A percentile compares a stretch with the other conserved stretches of the same genome.
Evolutionary conservation across 2,329 filamentous ascomycete species (phyloP).

Genomic region (Phyllosticta citriasiana): DNA sequence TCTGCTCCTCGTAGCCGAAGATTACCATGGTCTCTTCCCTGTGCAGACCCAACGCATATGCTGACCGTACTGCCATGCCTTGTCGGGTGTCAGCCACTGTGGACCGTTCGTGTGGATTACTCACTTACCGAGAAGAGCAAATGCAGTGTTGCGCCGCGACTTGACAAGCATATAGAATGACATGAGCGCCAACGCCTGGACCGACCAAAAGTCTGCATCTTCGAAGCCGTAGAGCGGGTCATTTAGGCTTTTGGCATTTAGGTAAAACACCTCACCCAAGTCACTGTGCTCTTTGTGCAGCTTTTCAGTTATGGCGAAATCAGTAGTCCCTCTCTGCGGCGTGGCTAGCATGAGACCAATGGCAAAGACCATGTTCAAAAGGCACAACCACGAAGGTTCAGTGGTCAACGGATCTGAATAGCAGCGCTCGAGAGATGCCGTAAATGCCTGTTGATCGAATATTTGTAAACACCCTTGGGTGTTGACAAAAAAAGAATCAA

Average conservation of each 20-base stretch:
- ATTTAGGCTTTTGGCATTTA: conserved; percentile 46
- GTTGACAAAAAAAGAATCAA: conserved; percentile 53
- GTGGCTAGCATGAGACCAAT: conserved; percentile 52
- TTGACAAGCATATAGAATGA: conserved; percentile 53
- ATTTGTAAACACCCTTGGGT: conserved; percentile 53
- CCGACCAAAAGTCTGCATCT: conserved; percentile 54
- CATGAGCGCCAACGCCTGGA: conserved; percentile 55
- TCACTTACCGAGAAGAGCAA: conserved; percentile 47
- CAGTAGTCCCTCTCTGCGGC: conserved; percentile 39
- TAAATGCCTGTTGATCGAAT: conserved; percentile 44
- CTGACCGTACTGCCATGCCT: conserved; percentile 56
- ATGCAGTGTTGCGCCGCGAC: conserved; percentile 53
- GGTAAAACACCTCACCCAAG: conserved; percentile 53
- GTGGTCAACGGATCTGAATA: conserved; percentile 45
- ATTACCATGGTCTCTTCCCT: conserved; percentile 48
- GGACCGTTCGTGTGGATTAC: neutral
- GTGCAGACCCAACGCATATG: conserved; percentile 53
- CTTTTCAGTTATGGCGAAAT: conserved; percentile 42
- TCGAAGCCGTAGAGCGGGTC: conserved; percentile 44
- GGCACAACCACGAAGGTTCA: conserved; percentile 45
- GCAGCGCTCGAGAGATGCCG: conserved; percentile 41
- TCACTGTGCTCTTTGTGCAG: conserved; percentile 40
- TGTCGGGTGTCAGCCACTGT: neutral
- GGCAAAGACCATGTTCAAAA: conserved; percentile 53
- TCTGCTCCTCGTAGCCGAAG: conserved; percentile 39